phyloP scores from a whole-genome alignment of 1,284 basidiomycete species.

The Sanghuangporus sanghuang region DNA sequence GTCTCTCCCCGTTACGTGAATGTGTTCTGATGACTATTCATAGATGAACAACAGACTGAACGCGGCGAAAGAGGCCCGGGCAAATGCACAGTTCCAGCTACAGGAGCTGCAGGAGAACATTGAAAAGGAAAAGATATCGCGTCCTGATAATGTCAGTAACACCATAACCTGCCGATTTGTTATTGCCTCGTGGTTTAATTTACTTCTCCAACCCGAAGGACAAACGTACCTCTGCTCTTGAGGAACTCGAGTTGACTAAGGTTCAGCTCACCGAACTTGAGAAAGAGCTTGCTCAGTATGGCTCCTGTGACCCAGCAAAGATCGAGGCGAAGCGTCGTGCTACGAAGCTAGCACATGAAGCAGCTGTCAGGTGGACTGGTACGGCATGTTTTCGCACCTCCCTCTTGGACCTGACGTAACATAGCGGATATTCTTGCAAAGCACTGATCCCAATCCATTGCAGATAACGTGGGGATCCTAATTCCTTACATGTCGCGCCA shows the following conservation, averaged over 20 bases:
- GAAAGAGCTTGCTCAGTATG: conserved; percentile 67
- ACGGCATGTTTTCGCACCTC: conserved; percentile 21
- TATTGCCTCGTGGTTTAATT: background rate
- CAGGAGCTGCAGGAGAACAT: conserved; percentile 41
- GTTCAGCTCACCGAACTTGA: conserved; percentile 55
- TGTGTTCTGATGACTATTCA: conserved; percentile 12
- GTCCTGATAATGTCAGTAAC: conserved; percentile 60
- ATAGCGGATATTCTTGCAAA: background rate
- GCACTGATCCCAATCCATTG: background rate
- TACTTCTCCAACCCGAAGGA: conserved; percentile 34
- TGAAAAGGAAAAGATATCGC: conserved; percentile 46
- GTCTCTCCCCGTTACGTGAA: background rate
- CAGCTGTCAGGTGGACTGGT: conserved; percentile 84
- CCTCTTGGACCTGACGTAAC: background rate
- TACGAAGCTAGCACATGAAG: conserved; percentile 70
- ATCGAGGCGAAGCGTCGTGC: conserved; percentile 72
- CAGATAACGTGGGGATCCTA: conserved; percentile 60
- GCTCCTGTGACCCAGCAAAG: conserved; percentile 77
- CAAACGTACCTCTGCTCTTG: conserved; percentile 46
- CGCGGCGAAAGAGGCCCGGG: conserved; percentile 47
- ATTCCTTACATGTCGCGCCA: conserved; percentile 62
- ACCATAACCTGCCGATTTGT: background rate
- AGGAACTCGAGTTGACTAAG: conserved; percentile 44
- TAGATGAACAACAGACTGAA: conserved; percentile 60
- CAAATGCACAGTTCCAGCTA: conserved; percentile 42